Evolutionary conservation across 2,329 filamentous ascomycete species (phyloP).

Genomic region (Talaromyces verruculosus): DNA sequence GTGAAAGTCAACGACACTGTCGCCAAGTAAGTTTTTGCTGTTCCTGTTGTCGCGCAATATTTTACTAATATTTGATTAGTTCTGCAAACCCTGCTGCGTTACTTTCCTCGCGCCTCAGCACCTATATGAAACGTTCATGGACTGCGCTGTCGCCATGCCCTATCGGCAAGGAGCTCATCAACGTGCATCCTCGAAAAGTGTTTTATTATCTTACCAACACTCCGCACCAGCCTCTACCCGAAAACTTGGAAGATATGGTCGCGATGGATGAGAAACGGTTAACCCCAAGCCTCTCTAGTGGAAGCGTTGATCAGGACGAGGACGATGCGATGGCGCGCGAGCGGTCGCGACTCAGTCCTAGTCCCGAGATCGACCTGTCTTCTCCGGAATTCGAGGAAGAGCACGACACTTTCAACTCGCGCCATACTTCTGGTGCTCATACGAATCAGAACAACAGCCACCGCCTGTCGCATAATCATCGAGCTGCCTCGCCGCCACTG

Average conservation of each 20-base stretch:
- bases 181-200: slow-evolving; percentile 87
- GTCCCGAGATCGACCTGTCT: slow-evolving; percentile 89
- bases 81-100: slow-evolving; percentile 95
- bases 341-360: slow-evolving; percentile 73
- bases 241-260: slow-evolving; percentile 56
- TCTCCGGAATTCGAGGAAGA: slow-evolving; percentile 79
- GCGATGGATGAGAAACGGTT: slow-evolving; percentile 62
- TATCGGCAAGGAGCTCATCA: slow-evolving; percentile 86
- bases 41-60: slow-evolving; percentile 4
- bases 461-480: slow-evolving; percentile 61
- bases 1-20: slow-evolving; percentile 76
- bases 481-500: slow-evolving; percentile 80
- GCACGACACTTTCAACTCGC: slow-evolving; percentile 51
- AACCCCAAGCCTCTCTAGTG: slow-evolving; percentile 78
- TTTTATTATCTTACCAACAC: slow-evolving; percentile 96
- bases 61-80: slow-evolving; percentile 38
- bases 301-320: slow-evolving; percentile 71
- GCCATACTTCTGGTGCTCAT: slow-evolving; percentile 10
- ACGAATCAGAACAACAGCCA: slow-evolving; percentile 29
- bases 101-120: slow-evolving; percentile 85
- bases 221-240: slow-evolving; percentile 76
- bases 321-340: slow-evolving; percentile 60
- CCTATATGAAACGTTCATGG: slow-evolving; percentile 87
- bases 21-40: slow-evolving; percentile 71
- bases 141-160: slow-evolving; percentile 77